phyloP scores from a whole-genome alignment of 1,284 basidiomycete species.

The Pseudozyma tsukubaensis region DNA sequence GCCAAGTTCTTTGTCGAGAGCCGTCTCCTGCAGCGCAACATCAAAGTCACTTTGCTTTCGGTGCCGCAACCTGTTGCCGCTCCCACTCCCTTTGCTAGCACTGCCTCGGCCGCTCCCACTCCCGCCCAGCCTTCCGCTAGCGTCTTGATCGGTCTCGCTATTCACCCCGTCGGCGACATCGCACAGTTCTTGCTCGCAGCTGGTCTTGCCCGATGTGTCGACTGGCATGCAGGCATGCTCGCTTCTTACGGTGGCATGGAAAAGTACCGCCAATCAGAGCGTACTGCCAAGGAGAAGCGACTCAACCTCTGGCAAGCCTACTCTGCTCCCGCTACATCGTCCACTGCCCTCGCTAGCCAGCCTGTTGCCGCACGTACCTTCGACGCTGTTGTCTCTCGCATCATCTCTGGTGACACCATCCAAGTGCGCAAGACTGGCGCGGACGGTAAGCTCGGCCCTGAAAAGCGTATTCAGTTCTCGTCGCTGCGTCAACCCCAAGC shows the following conservation, averaged over 20 bases:
- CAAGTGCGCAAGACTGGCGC: conserved; percentile 65
- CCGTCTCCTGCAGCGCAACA: conserved; percentile 86
- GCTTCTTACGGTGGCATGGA: conserved; percentile 72
- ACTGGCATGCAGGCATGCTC: conserved; percentile 98
- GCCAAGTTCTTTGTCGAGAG: conserved; percentile 95
- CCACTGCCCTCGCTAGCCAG: conserved; percentile 37
- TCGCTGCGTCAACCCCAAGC: conserved; percentile 79
- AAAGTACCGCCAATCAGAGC: conserved; percentile 84
- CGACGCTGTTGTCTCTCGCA: conserved; percentile 84
- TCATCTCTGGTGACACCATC: conserved; percentile 93
- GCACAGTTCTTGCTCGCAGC: conserved; percentile 86
- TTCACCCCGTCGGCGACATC: conserved; percentile 93
- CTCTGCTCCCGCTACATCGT: conserved; percentile 53
- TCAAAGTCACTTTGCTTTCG: conserved; percentile 87
- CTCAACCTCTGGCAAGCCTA: conserved; percentile 80
- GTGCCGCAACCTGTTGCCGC: conserved; percentile 76
- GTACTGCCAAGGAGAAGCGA: conserved; percentile 83
- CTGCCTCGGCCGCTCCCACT: conserved; percentile 73
- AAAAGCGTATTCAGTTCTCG: conserved; percentile 86
- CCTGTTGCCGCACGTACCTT: conserved; percentile 53
- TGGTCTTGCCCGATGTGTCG: conserved; percentile 90
- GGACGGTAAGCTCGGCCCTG: conserved; percentile 73
- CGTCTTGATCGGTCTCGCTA: conserved; percentile 89
- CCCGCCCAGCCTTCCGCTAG: conserved; percentile 70
- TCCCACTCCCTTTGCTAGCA: conserved; percentile 76